phyloP scores from a whole-genome alignment of 2,329 filamentous ascomycete genomes.

The Thelonectria blattea region DNA sequence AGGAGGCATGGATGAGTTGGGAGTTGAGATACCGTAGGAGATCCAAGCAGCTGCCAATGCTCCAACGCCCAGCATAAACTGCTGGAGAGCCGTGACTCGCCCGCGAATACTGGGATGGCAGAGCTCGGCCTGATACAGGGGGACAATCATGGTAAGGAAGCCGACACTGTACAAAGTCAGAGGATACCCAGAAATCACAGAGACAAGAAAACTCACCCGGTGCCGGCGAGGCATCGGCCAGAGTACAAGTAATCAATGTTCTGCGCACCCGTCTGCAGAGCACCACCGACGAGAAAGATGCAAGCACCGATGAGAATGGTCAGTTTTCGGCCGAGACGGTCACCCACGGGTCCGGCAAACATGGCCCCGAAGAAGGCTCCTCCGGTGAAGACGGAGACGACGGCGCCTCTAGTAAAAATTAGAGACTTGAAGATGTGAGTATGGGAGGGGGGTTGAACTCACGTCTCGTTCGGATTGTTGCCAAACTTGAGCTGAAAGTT shows the following conservation, averaged over 20 bases:
- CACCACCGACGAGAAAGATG: conserved; percentile 75
- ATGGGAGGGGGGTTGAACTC: not conserved
- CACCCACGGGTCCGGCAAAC: conserved; percentile 67
- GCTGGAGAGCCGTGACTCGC: conserved; percentile 75
- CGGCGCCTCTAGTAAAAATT: conserved; percentile 17
- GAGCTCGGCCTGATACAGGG: conserved; percentile 80
- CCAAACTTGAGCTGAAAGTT: conserved; percentile 51
- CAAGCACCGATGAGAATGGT: conserved; percentile 76
- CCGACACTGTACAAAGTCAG: conserved; percentile 49
- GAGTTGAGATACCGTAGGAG: conserved; percentile 67
- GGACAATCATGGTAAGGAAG: conserved; percentile 47
- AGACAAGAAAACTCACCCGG: too few relatives aligned
- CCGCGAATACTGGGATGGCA: conserved; percentile 81
- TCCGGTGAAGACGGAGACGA: conserved; percentile 78
- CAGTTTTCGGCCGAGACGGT: conserved; percentile 70
- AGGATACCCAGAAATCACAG: too few relatives aligned
- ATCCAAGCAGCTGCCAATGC: conserved; percentile 76
- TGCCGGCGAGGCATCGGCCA: conserved; percentile 72
- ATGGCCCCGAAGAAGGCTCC: conserved; percentile 74
- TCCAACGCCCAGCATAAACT: conserved; percentile 83
- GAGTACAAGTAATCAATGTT: conserved; percentile 67
- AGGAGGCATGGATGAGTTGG: too few relatives aligned
- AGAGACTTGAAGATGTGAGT: not conserved
- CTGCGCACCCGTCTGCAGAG: conserved; percentile 72
- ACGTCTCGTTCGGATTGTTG: conserved; percentile 43